Percentiles rank a stretch among this genome's conserved stretches.
These are phyloP conservation scores for Dryas drummondii DNA, from an alignment of 306 rosid genomes.

Conservation along the genomic window DNA sequence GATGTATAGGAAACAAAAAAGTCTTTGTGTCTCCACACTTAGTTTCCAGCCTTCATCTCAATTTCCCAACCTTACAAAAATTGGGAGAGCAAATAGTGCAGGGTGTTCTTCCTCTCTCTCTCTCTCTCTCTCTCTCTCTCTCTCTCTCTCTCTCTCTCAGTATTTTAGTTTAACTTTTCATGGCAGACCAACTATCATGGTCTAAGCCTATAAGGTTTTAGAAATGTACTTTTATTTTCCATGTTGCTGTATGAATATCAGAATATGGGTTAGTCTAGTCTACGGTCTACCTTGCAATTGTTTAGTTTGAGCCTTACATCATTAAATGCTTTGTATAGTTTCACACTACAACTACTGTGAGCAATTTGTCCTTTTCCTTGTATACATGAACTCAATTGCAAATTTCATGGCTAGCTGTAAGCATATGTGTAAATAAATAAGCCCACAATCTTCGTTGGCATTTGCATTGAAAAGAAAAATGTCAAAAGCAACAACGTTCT, in stretches of 20 bases:
- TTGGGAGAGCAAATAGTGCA: background rate
- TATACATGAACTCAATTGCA: conserved; percentile 6
- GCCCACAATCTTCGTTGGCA: conserved; percentile 5
- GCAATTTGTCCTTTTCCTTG: conserved; percentile 2
- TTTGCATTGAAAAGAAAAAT: background rate
- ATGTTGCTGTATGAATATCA: background rate
- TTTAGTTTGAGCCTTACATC: no score
- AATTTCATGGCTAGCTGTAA: conserved; percentile 1
- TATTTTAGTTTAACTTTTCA: conserved; percentile 3
- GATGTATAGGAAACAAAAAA: background rate
- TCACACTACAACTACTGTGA: background rate
- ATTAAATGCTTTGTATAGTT: background rate
- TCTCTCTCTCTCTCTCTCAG: background rate
- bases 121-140: background rate
- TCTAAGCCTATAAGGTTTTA: background rate
- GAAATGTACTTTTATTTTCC: background rate
- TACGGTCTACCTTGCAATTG: no score
- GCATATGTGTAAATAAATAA: background rate
- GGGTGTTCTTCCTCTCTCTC: background rate
- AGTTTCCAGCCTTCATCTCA: no score
- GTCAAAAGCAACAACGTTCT: background rate
- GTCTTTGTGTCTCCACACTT: no score
- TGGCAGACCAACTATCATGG: conserved; percentile 15
- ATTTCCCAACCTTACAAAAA: background rate
- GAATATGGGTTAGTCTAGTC: no score